These are phyloP conservation scores for Monosporozyma unispora DNA, from an alignment of 805 yeast genomes.

Conservation along the genomic window DNA sequence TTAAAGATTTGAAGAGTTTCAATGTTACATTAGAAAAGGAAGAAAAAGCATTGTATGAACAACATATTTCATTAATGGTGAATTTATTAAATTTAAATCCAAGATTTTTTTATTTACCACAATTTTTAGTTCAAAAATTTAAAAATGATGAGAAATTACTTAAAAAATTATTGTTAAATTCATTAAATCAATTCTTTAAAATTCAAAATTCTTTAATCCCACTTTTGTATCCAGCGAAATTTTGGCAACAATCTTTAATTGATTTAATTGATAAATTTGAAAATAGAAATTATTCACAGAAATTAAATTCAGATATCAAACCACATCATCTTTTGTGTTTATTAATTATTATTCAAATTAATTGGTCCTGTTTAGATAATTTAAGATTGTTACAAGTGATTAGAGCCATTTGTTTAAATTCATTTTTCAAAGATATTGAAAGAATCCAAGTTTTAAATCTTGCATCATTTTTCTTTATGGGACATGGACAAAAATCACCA, in stretches of 20 bases:
- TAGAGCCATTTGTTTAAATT: conserved; percentile 13
- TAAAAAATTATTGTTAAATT: conserved; percentile 6
- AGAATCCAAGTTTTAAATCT: conserved; percentile 18
- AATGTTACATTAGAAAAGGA: neutral
- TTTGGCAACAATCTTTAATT: conserved; percentile 8
- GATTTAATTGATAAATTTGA: conserved; percentile 2
- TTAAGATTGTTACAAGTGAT: conserved; percentile 20
- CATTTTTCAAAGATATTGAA: conserved; percentile 8
- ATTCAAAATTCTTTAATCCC: conserved; percentile 20
- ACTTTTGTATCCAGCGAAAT: conserved; percentile 16
- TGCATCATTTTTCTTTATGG: conserved; percentile 24
- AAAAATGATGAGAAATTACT: conserved; percentile 8
- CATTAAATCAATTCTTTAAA: conserved; percentile 12
- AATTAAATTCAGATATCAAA: neutral
- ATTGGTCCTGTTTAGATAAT: conserved; percentile 25
- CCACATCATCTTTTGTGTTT: conserved; percentile 15
- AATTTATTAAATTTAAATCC: conserved; percentile 15
- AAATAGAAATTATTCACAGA: neutral
- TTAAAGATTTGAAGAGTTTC: neutral
- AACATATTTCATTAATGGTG: conserved; percentile 4
- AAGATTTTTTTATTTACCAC: conserved; percentile 13
- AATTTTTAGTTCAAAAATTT: conserved; percentile 13
- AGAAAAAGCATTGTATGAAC: conserved; percentile 5
- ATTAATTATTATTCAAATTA: conserved; percentile 22
- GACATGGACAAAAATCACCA: neutral